Base-by-base conservation (phyloP, 1,139 yeast species). In the Taiozyma sp. region DNA sequence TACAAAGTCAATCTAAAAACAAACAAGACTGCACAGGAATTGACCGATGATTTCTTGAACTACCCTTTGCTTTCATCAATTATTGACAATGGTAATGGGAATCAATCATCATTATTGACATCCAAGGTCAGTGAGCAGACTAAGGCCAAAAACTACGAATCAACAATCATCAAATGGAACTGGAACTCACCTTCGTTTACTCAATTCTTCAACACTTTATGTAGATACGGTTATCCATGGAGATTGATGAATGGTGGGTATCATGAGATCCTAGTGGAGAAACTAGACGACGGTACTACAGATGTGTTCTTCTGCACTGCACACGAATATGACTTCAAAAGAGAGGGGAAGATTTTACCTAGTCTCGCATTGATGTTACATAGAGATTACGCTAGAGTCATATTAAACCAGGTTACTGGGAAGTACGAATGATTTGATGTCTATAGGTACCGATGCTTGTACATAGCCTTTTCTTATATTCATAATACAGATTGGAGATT, bases 161-260 rank as follows among this genome's bases (percentile, higher is more conserved):
- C 53, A 8, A 54, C 55, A 7, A 16, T 55, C 7, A 19, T 54
- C 1, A 46, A 32, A 39, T 55, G 57, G 57, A 16, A 30, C 7
- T 46, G 44, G 51, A 48, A 41, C 36, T 32, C 48, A 13, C 46
- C 29, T 4, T 45, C 4, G 4, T 39, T n/a, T 4, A 57, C 55
- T 8, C 23, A 44, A 2, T 48, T 39, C 22, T 60, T 57, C 45
- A 59, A 58, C 19, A 54, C 47, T 45, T 7, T 59, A 3, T 53
- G 61, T 0, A 4, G 43, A 2, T 60, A 57, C 34, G 64, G 64
- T 9, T 59, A 56, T 44, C 64, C 64, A 4, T 60, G 63, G 63
- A 57, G 62, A 52, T 10, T 60, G 46, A 58, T 60, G 63, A 58
- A 54, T 46, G 64, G 64, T 27, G 64, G 64, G 0, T 47, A 41